These are phyloP conservation scores for Ochetophila trinervis DNA, from an alignment of 306 rosid species.

Conservation along the genomic window DNA sequence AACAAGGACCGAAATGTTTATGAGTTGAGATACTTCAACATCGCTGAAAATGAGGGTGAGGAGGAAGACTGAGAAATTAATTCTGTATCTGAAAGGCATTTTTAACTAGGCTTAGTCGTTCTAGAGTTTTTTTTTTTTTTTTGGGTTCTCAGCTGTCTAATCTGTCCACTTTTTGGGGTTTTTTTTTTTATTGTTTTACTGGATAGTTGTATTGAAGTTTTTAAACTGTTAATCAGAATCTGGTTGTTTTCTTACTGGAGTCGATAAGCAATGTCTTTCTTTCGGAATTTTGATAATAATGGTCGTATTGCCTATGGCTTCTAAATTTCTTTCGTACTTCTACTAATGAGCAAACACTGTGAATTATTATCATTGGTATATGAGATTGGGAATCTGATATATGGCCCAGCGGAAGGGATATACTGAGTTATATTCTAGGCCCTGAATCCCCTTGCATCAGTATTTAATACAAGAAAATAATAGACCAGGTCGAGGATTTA, in stretches of 20 bases:
- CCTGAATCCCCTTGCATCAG: too few species aligned
- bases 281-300: background rate
- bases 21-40: slow-evolving; percentile 61
- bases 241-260: background rate
- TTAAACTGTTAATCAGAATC: background rate
- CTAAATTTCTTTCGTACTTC: background rate
- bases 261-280: background rate
- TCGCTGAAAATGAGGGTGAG: slow-evolving; percentile 57
- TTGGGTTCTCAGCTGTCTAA: slow-evolving; percentile 7
- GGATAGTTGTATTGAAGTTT: background rate
- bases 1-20: slow-evolving; percentile 57
- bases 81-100: slow-evolving; percentile 18
- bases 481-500: too few species aligned
- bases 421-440: too few species aligned
- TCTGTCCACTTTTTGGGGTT: slow-evolving; percentile 22
- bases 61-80: slow-evolving; percentile 45
- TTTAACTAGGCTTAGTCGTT: slow-evolving; percentile 18
- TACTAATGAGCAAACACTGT: too few species aligned
- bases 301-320: background rate
- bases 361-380: background rate
- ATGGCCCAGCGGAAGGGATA: too few species aligned
- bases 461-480: too few species aligned
- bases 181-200: slow-evolving; percentile 19
- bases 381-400: too few species aligned
- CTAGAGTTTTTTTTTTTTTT: slow-evolving; percentile 11